phyloP scores from a whole-genome alignment of 2,329 filamentous ascomycete species.

The Davidsoniella australis region DNA sequence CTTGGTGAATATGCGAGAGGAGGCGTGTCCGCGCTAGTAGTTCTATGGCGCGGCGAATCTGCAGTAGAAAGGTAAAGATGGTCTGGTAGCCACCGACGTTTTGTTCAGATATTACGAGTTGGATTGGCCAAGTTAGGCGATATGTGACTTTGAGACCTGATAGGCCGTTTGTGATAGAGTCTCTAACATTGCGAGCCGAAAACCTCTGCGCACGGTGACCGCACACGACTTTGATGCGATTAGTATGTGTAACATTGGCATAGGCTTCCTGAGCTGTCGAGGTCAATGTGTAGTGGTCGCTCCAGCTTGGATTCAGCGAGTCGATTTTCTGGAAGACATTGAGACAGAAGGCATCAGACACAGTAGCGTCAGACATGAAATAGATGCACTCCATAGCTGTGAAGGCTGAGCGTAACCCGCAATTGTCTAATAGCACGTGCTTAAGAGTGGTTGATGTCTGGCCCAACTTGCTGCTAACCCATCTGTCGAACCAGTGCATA shows the following conservation, averaged over 20 bases:
- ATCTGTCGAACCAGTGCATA: conserved; percentile 49
- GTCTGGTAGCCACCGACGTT: conserved; percentile 51
- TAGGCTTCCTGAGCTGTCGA: conserved; percentile 62
- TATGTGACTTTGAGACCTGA: conserved; percentile 50
- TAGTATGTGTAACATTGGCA: conserved; percentile 32
- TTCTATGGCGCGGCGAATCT: conserved; percentile 54
- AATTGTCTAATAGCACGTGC: conserved; percentile 48
- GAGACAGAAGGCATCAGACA: conserved; percentile 46
- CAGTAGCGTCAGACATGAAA: conserved; percentile 56
- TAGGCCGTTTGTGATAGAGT: conserved; percentile 40
- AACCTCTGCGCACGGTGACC: conserved; percentile 23
- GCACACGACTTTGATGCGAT: conserved; percentile 44
- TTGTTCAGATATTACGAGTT: conserved; percentile 54
- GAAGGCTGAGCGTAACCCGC: conserved; percentile 48
- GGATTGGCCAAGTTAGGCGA: conserved; percentile 46
- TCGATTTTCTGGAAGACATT: conserved; percentile 64
- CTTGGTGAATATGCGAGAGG: conserved; percentile 16
- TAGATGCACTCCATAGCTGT: conserved; percentile 56
- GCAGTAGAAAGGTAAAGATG: conserved; percentile 60
- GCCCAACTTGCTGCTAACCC: conserved; percentile 60
- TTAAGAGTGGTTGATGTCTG: conserved; percentile 51
- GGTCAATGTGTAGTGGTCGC: conserved; percentile 65
- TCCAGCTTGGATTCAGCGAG: conserved; percentile 43
- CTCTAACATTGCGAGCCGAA: conserved; percentile 29
- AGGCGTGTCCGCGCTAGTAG: conserved; percentile 41